These are phyloP conservation scores for Penicillium sp. DNA, from an alignment of 2,329 filamentous ascomycete species.

Conservation along the genomic window DNA sequence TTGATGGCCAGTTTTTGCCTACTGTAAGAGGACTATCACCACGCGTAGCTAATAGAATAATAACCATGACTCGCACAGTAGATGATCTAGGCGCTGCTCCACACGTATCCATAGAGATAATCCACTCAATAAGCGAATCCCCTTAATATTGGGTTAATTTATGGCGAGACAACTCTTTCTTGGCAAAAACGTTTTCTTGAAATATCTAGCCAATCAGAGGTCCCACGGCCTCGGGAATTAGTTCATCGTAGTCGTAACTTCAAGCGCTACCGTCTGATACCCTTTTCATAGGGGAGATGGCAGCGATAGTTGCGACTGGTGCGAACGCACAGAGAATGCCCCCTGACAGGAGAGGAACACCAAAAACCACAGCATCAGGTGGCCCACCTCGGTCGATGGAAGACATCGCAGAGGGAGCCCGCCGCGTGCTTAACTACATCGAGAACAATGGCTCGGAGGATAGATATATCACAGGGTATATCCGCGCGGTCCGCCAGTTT, in stretches of 20 bases:
- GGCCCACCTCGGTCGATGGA: slow-evolving; percentile 4
- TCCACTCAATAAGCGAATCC: no score
- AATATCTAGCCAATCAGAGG: slow-evolving; percentile 11
- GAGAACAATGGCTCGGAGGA: slow-evolving; percentile 9
- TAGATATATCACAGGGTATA: slow-evolving; percentile 13
- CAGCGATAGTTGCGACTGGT: slow-evolving; percentile 9
- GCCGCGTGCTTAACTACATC: slow-evolving; percentile 9
- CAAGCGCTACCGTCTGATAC: slow-evolving; percentile 12
- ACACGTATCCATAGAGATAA: no score
- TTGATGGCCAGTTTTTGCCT: no score
- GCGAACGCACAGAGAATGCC: slow-evolving; percentile 10
- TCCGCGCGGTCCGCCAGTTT: slow-evolving; percentile 10
- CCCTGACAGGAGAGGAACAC: slow-evolving; percentile 12
- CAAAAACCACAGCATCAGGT: slow-evolving; percentile 1
- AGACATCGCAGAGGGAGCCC: slow-evolving; percentile 12
- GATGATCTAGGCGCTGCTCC: no score
- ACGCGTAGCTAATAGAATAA: no score
- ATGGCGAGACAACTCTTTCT: no score
- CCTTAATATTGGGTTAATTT: no score
- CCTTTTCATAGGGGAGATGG: slow-evolving; percentile 5
- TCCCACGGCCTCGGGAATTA: slow-evolving; percentile 2
- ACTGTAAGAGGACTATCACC: no score
- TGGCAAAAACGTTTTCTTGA: not conserved
- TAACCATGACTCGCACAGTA: no score
- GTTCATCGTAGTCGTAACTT: slow-evolving; percentile 10